Conservation (phyloP, 805 yeast species). For the Candida qinlingensis region DNA sequence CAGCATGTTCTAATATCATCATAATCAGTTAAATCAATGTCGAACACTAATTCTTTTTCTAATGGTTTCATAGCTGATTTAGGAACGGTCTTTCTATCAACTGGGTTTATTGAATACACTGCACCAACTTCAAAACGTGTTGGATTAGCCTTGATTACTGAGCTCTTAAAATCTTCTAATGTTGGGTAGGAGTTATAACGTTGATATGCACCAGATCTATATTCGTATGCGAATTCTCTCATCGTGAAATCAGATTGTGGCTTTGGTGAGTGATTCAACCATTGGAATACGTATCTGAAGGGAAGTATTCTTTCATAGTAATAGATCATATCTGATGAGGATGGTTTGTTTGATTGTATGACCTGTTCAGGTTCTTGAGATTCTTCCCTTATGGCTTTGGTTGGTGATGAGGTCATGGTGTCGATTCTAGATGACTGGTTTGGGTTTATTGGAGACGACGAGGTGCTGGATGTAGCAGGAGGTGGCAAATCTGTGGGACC, state of each 20-base stretch:
- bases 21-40: constrained; percentile 96
- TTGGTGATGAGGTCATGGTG: constrained; percentile 16
- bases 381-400: constrained; percentile 1
- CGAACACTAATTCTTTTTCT: constrained; percentile 86
- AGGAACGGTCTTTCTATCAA: constrained; percentile 70
- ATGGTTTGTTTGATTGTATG: constrained; percentile 8
- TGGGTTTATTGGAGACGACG: constrained; percentile 23
- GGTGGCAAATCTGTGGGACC: constrained; percentile 10
- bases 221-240: constrained; percentile 92
- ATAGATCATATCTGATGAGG: constrained; percentile 58
- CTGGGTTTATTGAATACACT: constrained; percentile 82
- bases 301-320: constrained; percentile 73
- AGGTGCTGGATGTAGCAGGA: constrained; percentile 16
- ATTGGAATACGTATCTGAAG: constrained; percentile 70
- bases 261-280: constrained; percentile 83
- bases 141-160: constrained; percentile 71
- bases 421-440: constrained; percentile 9
- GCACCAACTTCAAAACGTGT: constrained; percentile 95
- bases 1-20: constrained; percentile 94
- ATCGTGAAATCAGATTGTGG: constrained; percentile 73
- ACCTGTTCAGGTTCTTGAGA: constrained; percentile 1
- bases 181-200: constrained; percentile 76
- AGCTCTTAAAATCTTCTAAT: constrained; percentile 69
- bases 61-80: constrained; percentile 75
- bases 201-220: constrained; percentile 80